A percentile compares a stretch with the other conserved stretches of the same genome.
phyloP scores from a whole-genome alignment of 148 eudicot species.

The Rhododendron ovatum region DNA sequence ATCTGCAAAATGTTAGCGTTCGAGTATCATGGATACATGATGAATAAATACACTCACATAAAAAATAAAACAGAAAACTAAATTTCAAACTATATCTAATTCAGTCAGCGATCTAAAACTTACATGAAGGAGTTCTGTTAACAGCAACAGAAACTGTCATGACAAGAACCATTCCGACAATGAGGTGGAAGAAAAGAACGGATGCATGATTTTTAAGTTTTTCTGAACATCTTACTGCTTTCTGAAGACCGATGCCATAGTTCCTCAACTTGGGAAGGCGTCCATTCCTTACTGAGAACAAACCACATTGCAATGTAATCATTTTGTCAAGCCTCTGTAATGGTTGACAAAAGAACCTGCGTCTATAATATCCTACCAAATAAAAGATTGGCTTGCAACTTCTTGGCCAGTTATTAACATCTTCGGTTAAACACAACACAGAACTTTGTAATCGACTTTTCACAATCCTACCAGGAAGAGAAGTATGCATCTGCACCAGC shows the following conservation, averaged over 20 bases:
- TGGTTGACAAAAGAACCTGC: conserved; percentile 17
- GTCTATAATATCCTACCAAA: conserved; percentile 2
- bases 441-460: conserved; percentile 21
- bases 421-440: conserved; percentile 16
- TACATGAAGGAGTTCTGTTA: conserved; percentile 64
- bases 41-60: neutral
- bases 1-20: conserved; percentile 40
- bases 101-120: conserved; percentile 28
- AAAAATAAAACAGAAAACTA: neutral
- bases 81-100: neutral
- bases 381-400: conserved; percentile 1
- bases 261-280: conserved; percentile 26
- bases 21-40: neutral
- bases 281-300: conserved; percentile 26
- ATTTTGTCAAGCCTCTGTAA: conserved; percentile 15
- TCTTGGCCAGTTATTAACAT: conserved; percentile 13
- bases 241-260: conserved; percentile 22
- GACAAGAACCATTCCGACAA: conserved; percentile 59
- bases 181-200: conserved; percentile 28
- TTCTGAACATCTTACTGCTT: conserved; percentile 26
- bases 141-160: conserved; percentile 55
- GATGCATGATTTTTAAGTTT: conserved; percentile 23
- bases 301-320: conserved; percentile 15
- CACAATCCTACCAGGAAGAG: conserved; percentile 11
- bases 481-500: conserved; percentile 35